Percentiles rank a stretch among this genome's conserved stretches.
Evolutionary conservation across 129 eudicot species (phyloP).

Genomic region (Arctium minus): DNA sequence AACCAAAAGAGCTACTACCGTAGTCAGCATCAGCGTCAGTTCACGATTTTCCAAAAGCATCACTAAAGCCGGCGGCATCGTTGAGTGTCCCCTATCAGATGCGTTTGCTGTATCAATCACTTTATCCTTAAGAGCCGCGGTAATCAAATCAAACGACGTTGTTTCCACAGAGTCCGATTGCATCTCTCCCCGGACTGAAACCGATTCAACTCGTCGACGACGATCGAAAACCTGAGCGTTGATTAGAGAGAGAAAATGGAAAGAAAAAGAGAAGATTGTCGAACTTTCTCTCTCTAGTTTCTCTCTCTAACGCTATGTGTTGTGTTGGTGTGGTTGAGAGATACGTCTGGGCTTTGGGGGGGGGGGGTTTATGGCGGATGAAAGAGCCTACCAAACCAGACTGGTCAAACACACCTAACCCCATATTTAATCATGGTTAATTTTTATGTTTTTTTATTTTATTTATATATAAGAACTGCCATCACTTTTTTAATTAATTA

Average conservation of each 20-base stretch:
- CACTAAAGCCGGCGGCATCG: conserved; percentile 19
- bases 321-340: conserved; percentile 22
- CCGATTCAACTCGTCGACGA: not conserved
- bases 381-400: conserved; percentile 47
- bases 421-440: conserved; percentile 40
- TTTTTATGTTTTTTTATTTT: not conserved
- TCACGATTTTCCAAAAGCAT: conserved; percentile 43
- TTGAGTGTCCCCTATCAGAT: conserved; percentile 26
- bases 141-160: conserved; percentile 59
- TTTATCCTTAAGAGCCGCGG: conserved; percentile 45
- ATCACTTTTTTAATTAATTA: not conserved
- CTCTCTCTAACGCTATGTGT: conserved; percentile 10
- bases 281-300: conserved; percentile 18
- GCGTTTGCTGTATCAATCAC: conserved; percentile 26
- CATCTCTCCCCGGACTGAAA: conserved; percentile 23
- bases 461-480: not conserved
- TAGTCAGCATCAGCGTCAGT: conserved; percentile 52
- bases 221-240: not conserved
- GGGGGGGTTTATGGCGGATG: conserved; percentile 26
- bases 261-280: conserved; percentile 6
- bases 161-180: conserved; percentile 49
- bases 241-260: conserved; percentile 26
- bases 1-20: conserved; percentile 58
- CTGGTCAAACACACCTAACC: conserved; percentile 48
- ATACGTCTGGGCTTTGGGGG: conserved; percentile 8